These are phyloP conservation scores for Gracilariopsis chorda DNA, from an alignment of 23 red algal genomes.

Conservation along the genomic window DNA sequence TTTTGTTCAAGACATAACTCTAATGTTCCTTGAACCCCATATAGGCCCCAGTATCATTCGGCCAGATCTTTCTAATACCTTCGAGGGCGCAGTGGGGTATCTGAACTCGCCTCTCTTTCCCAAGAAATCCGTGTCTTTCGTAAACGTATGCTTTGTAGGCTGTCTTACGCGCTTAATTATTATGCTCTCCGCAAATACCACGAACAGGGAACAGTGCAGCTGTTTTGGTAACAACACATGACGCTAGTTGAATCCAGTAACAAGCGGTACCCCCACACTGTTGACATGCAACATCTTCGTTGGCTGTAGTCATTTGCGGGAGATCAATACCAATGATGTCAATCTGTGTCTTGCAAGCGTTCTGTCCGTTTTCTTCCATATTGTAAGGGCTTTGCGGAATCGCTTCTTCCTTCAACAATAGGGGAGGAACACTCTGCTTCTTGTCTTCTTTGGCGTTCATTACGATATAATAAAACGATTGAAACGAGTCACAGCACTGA, in stretches of 20 bases:
- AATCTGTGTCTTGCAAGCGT: not conserved
- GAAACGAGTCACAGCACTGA: not conserved
- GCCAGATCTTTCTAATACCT: slow-evolving; percentile 3
- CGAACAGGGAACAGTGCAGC: not conserved
- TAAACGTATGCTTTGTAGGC: not conserved
- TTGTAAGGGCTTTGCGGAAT: too few species aligned
- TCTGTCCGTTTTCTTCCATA: too few species aligned
- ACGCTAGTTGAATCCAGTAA: not conserved
- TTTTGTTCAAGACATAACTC: not conserved
- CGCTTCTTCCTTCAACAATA: too few species aligned
- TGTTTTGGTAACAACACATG: not conserved
- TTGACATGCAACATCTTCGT: not conserved
- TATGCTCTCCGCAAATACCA: not conserved
- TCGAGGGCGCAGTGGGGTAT: not conserved
- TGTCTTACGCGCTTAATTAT: not conserved
- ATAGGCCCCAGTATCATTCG: not conserved
- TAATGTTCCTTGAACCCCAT: not conserved
- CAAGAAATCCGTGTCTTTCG: not conserved
- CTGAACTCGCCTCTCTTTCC: not conserved
- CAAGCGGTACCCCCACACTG: not conserved
- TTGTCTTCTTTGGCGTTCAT: too few species aligned
- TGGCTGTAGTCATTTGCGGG: not conserved
- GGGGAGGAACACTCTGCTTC: too few species aligned
- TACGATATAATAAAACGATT: not conserved
- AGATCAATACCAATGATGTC: not conserved